Conservation (phyloP, 208 protist species). For the Trypanosoma brucei region DNA sequence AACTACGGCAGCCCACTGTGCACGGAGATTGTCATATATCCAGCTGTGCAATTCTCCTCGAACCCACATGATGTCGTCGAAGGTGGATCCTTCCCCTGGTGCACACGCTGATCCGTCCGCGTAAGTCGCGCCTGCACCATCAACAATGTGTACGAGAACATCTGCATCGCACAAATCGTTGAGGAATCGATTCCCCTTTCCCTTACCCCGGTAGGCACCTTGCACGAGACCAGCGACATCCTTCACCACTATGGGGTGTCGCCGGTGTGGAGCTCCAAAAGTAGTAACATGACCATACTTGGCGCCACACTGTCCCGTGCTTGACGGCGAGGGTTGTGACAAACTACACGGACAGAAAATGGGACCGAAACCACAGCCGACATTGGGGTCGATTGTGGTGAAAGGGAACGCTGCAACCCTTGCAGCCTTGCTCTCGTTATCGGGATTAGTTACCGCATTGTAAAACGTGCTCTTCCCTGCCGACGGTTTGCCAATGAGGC, state of each 20-base stretch:
- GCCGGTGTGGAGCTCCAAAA: slow-evolving; percentile 38
- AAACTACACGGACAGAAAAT: slow-evolving; percentile 72
- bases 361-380: slow-evolving; percentile 50
- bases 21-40: slow-evolving; percentile 92
- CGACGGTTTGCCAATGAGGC: slow-evolving; percentile 91
- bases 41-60: slow-evolving; percentile 88
- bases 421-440: slow-evolving; percentile 71
- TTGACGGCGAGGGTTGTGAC: background rate
- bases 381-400: slow-evolving; percentile 93
- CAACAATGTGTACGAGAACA: slow-evolving; percentile 93
- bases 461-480: slow-evolving; percentile 94
- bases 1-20: slow-evolving; percentile 71
- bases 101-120: slow-evolving; percentile 74
- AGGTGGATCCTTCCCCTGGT: slow-evolving; percentile 55
- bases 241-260: slow-evolving; percentile 80
- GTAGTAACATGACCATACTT: slow-evolving; percentile 52
- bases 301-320: slow-evolving; percentile 38
- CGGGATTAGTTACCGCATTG: slow-evolving; percentile 88
- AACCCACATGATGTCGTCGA: slow-evolving; percentile 90
- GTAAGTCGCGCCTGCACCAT: slow-evolving; percentile 86
- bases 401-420: slow-evolving; percentile 91
- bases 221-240: slow-evolving; percentile 93
- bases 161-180: slow-evolving; percentile 92
- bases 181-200: slow-evolving; percentile 94
- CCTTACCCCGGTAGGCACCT: slow-evolving; percentile 90